Evolutionary conservation across 169 alveolate genomes (phyloP), one percentile per base, ranked within the genome.

Genomic region (Plasmodium fragile): DNA sequence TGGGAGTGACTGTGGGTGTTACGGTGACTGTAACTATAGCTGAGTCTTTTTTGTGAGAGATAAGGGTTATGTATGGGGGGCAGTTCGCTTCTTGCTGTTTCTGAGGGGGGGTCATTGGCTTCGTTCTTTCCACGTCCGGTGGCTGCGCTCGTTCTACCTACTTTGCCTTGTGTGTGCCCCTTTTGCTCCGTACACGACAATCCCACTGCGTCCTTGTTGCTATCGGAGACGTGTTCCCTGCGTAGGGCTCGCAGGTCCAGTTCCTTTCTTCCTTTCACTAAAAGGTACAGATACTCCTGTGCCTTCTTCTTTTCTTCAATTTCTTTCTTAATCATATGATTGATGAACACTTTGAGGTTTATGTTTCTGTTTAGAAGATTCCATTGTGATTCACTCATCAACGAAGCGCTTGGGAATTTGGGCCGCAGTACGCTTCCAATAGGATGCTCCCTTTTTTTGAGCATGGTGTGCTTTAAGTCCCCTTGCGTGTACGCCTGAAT

Each of bases 291-390:
- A 22, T 41, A 36, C 25, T 41, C 28, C 10, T 69, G 43, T 30
- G 45, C 22, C 32, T 84, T 49, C 25, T 84, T 73, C 30, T 36
- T 69, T 41, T 71, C 77, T 32, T 53, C 82, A 13, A 72, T 83
- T 70, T 83, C 92, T 45, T 41, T 71, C 45, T 70, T 83, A 72
- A 83, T 83, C 71, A 53, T 28, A 25, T 70, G 73, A 70, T 83
- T 83, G 30, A 83, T 83, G 22, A 83, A 71, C 13, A 72, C 43
- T 69, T 83, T 83, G 7, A 83, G 55, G 45, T 83, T 83, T 69
- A 83, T 70, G 43, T 83, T 83, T 72, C 55, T 83, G 16, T 32
- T 83, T 30, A 83, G 53, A 13, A 83, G 11, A n/a, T 39, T 28
- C 39, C 41, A 32, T 36, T 82, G 55, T 49, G 28, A 49, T 59